These are phyloP conservation scores for Galerina marginata DNA, from an alignment of 768 basidiomycete genomes.

Conservation along the genomic window DNA sequence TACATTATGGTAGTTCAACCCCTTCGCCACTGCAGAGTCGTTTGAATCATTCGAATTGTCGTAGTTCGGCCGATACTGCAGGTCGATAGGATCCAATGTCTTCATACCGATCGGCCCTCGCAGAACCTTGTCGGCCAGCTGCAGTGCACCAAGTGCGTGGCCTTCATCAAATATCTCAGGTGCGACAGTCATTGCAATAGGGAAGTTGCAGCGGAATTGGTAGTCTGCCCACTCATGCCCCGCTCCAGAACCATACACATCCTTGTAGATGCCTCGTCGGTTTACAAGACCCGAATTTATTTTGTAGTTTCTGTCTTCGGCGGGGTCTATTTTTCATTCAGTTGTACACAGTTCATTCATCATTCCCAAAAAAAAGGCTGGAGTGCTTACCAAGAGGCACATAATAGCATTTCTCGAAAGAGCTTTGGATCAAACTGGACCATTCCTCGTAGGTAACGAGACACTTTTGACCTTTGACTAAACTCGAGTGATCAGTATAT, in stretches of 20 bases:
- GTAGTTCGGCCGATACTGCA: slow-evolving; percentile 90
- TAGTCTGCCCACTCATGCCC: slow-evolving; percentile 97
- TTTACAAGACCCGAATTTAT: slow-evolving; percentile 76
- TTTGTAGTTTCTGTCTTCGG: slow-evolving; percentile 72
- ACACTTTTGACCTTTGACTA: slow-evolving; percentile 72
- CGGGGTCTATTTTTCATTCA: slow-evolving; percentile 54
- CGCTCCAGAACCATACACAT: slow-evolving; percentile 88
- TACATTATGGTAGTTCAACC: slow-evolving; percentile 93
- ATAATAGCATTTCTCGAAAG: slow-evolving; percentile 92
- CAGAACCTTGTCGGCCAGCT: slow-evolving; percentile 79
- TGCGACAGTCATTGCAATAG: slow-evolving; percentile 96
- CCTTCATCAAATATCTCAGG: slow-evolving; percentile 89
- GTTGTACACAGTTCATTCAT: background rate
- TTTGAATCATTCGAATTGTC: slow-evolving; percentile 92
- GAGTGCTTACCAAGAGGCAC: slow-evolving; percentile 73
- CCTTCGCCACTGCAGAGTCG: slow-evolving; percentile 89
- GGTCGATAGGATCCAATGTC: slow-evolving; percentile 87
- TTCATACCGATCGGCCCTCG: slow-evolving; percentile 95
- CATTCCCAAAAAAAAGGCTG: slow-evolving; percentile 3
- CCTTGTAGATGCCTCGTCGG: slow-evolving; percentile 97
- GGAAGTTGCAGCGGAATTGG: slow-evolving; percentile 92
- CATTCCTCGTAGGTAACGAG: slow-evolving; percentile 91
- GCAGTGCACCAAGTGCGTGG: slow-evolving; percentile 81
- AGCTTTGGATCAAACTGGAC: slow-evolving; percentile 80
- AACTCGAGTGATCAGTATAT: slow-evolving; percentile 6